These are phyloP conservation scores for Macrophomina pseudophaseolina DNA, from an alignment of 2,329 filamentous ascomycete genomes.

Conservation along the genomic window DNA sequence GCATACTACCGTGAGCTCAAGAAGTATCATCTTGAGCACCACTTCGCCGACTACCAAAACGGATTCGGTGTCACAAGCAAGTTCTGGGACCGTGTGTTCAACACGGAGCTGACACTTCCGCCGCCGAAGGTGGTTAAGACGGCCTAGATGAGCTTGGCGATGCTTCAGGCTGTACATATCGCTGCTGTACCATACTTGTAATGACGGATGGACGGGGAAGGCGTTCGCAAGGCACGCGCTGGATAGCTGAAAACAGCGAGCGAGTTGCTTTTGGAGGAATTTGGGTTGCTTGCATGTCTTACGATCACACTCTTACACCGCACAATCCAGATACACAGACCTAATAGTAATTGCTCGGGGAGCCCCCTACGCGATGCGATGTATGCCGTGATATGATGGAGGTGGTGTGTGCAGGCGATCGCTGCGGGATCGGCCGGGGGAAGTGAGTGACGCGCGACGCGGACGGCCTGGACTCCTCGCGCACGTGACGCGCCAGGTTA, in stretches of 20 bases:
- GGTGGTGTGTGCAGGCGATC: slow-evolving; percentile 8
- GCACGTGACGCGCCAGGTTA: slow-evolving; percentile 10
- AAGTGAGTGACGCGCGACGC: background rate
- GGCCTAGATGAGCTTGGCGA: slow-evolving; percentile 30
- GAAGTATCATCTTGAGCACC: slow-evolving; percentile 96
- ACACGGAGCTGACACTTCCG: slow-evolving; percentile 73
- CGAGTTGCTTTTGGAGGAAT: background rate
- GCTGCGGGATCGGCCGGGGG: slow-evolving; percentile 8
- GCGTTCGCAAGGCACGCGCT: slow-evolving; percentile 9
- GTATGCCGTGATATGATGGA: background rate
- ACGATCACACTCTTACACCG: slow-evolving; percentile 13
- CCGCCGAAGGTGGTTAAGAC: slow-evolving; percentile 58
- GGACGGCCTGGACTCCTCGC: background rate
- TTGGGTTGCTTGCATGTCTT: slow-evolving; percentile 12
- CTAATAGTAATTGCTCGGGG: slow-evolving; percentile 10
- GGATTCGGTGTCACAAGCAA: slow-evolving; percentile 95
- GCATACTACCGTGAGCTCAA: slow-evolving; percentile 89
- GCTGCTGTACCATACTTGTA: slow-evolving; percentile 26
- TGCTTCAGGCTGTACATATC: background rate
- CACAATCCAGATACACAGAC: background rate
- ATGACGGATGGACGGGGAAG: slow-evolving; percentile 1
- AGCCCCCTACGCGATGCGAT: background rate
- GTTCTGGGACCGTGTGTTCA: slow-evolving; percentile 94
- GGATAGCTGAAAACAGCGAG: slow-evolving; percentile 1
- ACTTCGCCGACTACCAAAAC: slow-evolving; percentile 97